Percentiles rank a stretch among this genome's conserved stretches.
Evolutionary conservation across 805 yeast genomes (phyloP).

Genomic region (Lipomyces yamanashiensis): DNA sequence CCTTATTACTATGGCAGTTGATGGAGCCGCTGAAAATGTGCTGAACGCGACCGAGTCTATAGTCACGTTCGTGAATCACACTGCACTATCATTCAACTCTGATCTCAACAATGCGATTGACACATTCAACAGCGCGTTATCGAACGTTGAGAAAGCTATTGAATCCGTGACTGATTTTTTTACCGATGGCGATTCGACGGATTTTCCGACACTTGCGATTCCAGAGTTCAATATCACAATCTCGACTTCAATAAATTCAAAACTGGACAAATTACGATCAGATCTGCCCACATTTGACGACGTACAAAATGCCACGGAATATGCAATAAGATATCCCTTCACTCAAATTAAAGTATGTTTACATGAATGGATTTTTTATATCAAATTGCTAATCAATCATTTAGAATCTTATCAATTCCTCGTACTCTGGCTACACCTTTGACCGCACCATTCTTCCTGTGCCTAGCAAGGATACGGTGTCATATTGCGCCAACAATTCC

Average conservation of each 20-base stretch:
- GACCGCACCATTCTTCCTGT: slow-evolving; percentile 49
- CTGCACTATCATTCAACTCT: slow-evolving; percentile 58
- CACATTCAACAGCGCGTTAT: slow-evolving; percentile 62
- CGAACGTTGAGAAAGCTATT: slow-evolving; percentile 58
- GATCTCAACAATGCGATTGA: slow-evolving; percentile 70
- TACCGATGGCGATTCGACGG: slow-evolving; percentile 49
- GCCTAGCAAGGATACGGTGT: slow-evolving; percentile 47
- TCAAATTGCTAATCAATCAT: background rate
- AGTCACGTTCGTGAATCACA: slow-evolving; percentile 62
- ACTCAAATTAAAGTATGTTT: slow-evolving; percentile 44
- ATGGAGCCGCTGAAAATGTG: slow-evolving; percentile 73
- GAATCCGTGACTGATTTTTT: slow-evolving; percentile 62
- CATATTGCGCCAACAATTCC: slow-evolving; percentile 48
- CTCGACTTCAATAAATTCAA: slow-evolving; percentile 64
- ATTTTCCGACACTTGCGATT: slow-evolving; percentile 43
- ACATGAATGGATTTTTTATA: background rate
- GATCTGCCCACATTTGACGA: slow-evolving; percentile 68
- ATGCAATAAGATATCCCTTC: slow-evolving; percentile 65
- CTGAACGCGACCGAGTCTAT: slow-evolving; percentile 71
- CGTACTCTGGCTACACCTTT: slow-evolving; percentile 37
- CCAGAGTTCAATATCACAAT: slow-evolving; percentile 67
- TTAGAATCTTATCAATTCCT: slow-evolving; percentile 14
- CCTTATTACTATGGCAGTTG: slow-evolving; percentile 71
- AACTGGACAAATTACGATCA: slow-evolving; percentile 56
- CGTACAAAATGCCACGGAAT: slow-evolving; percentile 63